Percentiles rank a stretch among this genome's conserved stretches.
These are phyloP conservation scores for Annona squamosa DNA, from an alignment of 164 flowering plant species.

Conservation along the genomic window DNA sequence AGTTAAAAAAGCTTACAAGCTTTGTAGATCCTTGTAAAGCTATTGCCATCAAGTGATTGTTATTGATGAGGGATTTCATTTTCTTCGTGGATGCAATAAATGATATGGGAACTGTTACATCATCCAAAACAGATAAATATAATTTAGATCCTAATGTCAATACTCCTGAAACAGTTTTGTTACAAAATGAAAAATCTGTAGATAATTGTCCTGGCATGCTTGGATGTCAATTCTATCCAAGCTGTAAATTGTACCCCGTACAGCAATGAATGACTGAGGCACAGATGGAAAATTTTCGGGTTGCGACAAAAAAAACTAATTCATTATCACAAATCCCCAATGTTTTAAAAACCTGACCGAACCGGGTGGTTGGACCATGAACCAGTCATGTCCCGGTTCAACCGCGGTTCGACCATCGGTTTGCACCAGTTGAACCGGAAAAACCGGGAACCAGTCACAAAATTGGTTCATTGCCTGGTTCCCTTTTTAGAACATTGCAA, in stretches of 20 bases:
- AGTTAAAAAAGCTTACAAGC: constrained; percentile 44
- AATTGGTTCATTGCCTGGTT: too few species aligned
- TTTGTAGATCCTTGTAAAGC: constrained; percentile 73
- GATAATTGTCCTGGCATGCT: background rate
- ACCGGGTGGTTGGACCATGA: too few species aligned
- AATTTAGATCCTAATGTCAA: background rate
- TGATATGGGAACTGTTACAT: constrained; percentile 64
- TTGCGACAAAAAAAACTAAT: background rate
- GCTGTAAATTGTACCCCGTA: background rate
- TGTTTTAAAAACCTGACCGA: too few species aligned
- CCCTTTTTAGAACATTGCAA: too few species aligned
- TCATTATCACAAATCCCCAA: background rate
- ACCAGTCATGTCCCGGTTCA: too few species aligned
- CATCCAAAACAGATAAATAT: background rate
- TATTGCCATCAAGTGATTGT: constrained; percentile 50
- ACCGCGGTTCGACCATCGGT: too few species aligned
- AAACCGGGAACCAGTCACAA: too few species aligned
- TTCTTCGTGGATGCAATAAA: constrained; percentile 75
- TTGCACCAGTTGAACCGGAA: too few species aligned
- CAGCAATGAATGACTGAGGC: background rate
- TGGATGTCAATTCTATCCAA: too few species aligned
- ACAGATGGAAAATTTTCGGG: background rate
- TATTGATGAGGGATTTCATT: constrained; percentile 57
- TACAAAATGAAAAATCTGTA: background rate
- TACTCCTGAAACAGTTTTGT: background rate